Evolutionary conservation across 495 filamentous ascomycete species (phyloP).

Genomic region (Podospora didyma): DNA sequence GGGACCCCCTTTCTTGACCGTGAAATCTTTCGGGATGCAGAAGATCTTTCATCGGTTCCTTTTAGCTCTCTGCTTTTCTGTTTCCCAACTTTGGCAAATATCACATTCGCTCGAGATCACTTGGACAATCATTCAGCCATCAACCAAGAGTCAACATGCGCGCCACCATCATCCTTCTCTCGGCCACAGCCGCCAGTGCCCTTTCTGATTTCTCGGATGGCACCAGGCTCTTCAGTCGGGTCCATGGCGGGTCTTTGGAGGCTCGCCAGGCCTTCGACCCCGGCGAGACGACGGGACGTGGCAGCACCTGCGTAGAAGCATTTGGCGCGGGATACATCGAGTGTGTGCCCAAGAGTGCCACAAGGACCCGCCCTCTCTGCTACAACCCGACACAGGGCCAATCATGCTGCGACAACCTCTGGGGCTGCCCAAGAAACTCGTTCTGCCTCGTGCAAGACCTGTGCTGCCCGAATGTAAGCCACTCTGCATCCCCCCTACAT

Average conservation of each 20-base stretch:
- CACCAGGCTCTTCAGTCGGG: not conserved
- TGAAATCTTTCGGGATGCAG: too few species aligned
- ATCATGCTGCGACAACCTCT: too few species aligned
- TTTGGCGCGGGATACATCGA: slow-evolving; percentile 10
- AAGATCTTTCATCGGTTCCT: too few species aligned
- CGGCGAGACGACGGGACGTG: slow-evolving; percentile 9
- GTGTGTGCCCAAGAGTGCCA: slow-evolving; percentile 2
- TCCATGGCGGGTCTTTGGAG: not conserved
- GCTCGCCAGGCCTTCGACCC: slow-evolving; percentile 11
- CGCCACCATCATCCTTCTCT: not conserved
- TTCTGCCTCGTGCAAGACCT: too few species aligned
- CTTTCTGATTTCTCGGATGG: too few species aligned
- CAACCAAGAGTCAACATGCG: not conserved
- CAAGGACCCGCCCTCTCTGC: slow-evolving; percentile 1
- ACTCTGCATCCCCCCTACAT: not conserved
- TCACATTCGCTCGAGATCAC: too few species aligned
- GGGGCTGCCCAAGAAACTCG: too few species aligned
- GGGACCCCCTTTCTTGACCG: too few species aligned
- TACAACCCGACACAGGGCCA: slow-evolving; percentile 1
- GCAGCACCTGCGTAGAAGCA: slow-evolving; percentile 10
- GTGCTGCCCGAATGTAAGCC: too few species aligned
- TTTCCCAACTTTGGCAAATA: too few species aligned
- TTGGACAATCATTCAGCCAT: too few species aligned
- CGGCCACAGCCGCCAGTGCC: not conserved
- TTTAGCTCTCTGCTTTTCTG: too few species aligned